phyloP scores from a whole-genome alignment of 805 yeast species.

The Blastobotrys attinorum region DNA sequence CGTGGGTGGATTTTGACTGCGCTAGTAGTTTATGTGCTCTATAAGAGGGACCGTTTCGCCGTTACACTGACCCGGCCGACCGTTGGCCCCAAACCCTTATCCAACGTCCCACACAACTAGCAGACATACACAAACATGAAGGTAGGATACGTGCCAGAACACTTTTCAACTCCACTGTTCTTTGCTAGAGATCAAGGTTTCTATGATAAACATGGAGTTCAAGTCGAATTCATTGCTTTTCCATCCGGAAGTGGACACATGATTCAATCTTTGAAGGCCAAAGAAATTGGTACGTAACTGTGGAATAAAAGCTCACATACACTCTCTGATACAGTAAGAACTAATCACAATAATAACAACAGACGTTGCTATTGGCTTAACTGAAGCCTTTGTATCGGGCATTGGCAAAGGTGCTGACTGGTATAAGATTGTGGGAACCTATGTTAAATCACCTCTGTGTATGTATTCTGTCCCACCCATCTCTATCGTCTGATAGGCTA shows the following conservation, averaged over 20 bases:
- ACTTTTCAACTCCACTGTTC: constrained; percentile 79
- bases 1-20: not conserved
- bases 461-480: not conserved
- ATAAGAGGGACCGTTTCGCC: not conserved
- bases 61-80: not conserved
- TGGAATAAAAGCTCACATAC: too few species aligned
- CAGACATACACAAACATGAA: constrained; percentile 4
- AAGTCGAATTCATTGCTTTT: constrained; percentile 55
- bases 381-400: constrained; percentile 86
- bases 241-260: constrained; percentile 87
- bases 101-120: too few species aligned
- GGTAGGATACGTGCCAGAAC: constrained; percentile 87
- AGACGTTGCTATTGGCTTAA: constrained; percentile 75
- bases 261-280: constrained; percentile 58
- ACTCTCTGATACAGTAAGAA: too few species aligned
- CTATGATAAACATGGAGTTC: constrained; percentile 42
- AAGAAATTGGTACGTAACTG: constrained; percentile 50
- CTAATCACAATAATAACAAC: too few species aligned
- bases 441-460: constrained; percentile 77
- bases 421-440: constrained; percentile 69
- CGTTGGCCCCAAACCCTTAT: too few species aligned
- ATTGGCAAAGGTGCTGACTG: constrained; percentile 59
- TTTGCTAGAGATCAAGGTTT: constrained; percentile 58
- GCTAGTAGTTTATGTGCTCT: not conserved
- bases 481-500: not conserved